Evolutionary conservation across 169 alveolate genomes (phyloP).

Genomic region (Cryptosporidium ryanae): DNA sequence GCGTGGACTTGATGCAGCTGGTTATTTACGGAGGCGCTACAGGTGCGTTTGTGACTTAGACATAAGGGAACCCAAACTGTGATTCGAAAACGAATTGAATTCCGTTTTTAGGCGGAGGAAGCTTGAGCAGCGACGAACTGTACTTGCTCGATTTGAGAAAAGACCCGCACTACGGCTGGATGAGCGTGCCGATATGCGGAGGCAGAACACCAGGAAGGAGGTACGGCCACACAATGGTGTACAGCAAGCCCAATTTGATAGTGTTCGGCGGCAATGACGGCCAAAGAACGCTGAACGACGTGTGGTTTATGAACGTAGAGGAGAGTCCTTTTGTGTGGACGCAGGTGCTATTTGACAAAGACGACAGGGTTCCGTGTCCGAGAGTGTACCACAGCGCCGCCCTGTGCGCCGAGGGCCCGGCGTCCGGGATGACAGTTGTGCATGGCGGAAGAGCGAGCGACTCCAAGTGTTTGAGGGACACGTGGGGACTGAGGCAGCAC

Average conservation of each 20-base stretch:
- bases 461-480: slow-evolving; percentile 93
- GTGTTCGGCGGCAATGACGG: slow-evolving; percentile 99
- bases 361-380: slow-evolving; percentile 90
- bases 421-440: slow-evolving; percentile 98
- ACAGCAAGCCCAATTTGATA: slow-evolving; percentile 94
- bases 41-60: slow-evolving; percentile 87
- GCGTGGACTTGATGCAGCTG: slow-evolving; percentile 94
- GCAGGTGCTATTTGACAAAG: slow-evolving; percentile 87
- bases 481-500: slow-evolving; percentile 99
- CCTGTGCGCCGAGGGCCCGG: slow-evolving; percentile 94
- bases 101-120: slow-evolving; percentile 93
- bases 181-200: slow-evolving; percentile 96
- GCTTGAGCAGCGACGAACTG: slow-evolving; percentile 96
- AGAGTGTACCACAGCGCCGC: slow-evolving; percentile 97
- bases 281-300: slow-evolving; percentile 93
- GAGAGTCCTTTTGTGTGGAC: slow-evolving; percentile 96
- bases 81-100: slow-evolving; percentile 69
- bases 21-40: slow-evolving; percentile 99
- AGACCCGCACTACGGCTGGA: slow-evolving; percentile 94
- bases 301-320: slow-evolving; percentile 97
- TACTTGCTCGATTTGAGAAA: slow-evolving; percentile 94
- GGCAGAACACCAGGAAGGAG: slow-evolving; percentile 98
- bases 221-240: slow-evolving; percentile 98
- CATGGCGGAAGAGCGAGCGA: slow-evolving; percentile 98
- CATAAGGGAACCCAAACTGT: too few relatives aligned